These are phyloP conservation scores for Arthrobotrys sinensis DNA, from an alignment of 2,329 filamentous ascomycete genomes.

Conservation along the genomic window DNA sequence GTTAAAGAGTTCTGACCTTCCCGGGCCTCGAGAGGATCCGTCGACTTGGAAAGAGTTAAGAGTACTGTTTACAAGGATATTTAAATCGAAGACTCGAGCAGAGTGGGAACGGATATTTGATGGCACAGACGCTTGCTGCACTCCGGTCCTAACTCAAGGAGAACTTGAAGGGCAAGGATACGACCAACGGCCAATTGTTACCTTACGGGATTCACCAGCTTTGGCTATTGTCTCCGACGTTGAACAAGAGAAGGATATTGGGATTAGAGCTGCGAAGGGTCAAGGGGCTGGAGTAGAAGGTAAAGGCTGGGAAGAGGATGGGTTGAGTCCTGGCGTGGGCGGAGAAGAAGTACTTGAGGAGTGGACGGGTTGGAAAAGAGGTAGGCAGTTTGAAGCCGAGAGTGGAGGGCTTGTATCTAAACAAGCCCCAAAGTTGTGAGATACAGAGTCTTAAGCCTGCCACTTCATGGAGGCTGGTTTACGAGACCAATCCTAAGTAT, in stretches of 20 bases:
- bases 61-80: slow-evolving; percentile 74
- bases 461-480: too few relatives aligned
- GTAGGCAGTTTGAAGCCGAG: slow-evolving; percentile 78
- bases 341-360: slow-evolving; percentile 78
- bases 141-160: slow-evolving; percentile 83
- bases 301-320: slow-evolving; percentile 76
- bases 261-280: slow-evolving; percentile 47
- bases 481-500: too few relatives aligned
- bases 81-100: slow-evolving; percentile 78
- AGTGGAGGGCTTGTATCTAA: slow-evolving; percentile 75
- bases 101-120: slow-evolving; percentile 93
- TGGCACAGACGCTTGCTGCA: slow-evolving; percentile 90
- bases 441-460: not conserved
- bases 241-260: slow-evolving; percentile 64
- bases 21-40: slow-evolving; percentile 74
- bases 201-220: slow-evolving; percentile 79
- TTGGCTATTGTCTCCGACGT: slow-evolving; percentile 70
- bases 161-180: slow-evolving; percentile 78
- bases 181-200: slow-evolving; percentile 70
- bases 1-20: slow-evolving; percentile 70
- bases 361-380: slow-evolving; percentile 85
- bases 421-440: slow-evolving; percentile 69
- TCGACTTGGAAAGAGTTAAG: slow-evolving; percentile 79
- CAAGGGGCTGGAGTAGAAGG: slow-evolving; percentile 69
- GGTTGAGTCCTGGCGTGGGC: slow-evolving; percentile 77